These are phyloP conservation scores for Stereum hirsutum DNA, from an alignment of 1,284 basidiomycete genomes.

Conservation along the genomic window DNA sequence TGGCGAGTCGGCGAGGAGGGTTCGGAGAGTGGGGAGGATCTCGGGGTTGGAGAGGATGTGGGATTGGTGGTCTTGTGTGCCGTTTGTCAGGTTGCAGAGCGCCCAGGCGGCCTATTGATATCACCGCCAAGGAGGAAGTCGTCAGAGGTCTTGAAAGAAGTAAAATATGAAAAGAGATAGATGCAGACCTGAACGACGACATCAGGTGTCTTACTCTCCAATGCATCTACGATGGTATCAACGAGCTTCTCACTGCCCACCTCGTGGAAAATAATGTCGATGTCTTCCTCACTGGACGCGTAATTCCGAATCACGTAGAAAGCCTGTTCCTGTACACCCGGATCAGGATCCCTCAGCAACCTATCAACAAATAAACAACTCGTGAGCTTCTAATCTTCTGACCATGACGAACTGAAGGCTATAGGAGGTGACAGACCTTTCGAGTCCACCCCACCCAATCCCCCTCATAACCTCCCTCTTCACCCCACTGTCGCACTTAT, in stretches of 20 bases:
- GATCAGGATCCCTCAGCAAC: conserved; percentile 38
- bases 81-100: conserved; percentile 60
- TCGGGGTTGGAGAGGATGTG: conserved; percentile 38
- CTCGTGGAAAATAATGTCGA: conserved; percentile 47
- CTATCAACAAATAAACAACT: conserved; percentile 19
- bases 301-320: conserved; percentile 55
- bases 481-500: conserved; percentile 46
- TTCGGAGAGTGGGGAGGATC: conserved; percentile 43
- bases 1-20: conserved; percentile 45
- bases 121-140: background rate
- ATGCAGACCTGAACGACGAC: conserved; percentile 40
- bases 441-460: conserved; percentile 52
- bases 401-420: background rate
- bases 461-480: conserved; percentile 57
- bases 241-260: conserved; percentile 39
- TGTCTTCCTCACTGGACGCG: conserved; percentile 48
- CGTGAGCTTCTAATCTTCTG: background rate
- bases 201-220: conserved; percentile 39
- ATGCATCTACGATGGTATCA: conserved; percentile 30
- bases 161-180: background rate
- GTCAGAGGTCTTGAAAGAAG: background rate
- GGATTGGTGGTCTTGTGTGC: conserved; percentile 33
- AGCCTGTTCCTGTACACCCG: conserved; percentile 56
- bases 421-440: conserved; percentile 37
- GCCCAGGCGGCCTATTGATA: conserved; percentile 39